Percentiles rank a stretch among this genome's conserved stretches.
Evolutionary conservation across 768 basidiomycete genomes (phyloP).

Genomic region (Lactarius indigo): DNA sequence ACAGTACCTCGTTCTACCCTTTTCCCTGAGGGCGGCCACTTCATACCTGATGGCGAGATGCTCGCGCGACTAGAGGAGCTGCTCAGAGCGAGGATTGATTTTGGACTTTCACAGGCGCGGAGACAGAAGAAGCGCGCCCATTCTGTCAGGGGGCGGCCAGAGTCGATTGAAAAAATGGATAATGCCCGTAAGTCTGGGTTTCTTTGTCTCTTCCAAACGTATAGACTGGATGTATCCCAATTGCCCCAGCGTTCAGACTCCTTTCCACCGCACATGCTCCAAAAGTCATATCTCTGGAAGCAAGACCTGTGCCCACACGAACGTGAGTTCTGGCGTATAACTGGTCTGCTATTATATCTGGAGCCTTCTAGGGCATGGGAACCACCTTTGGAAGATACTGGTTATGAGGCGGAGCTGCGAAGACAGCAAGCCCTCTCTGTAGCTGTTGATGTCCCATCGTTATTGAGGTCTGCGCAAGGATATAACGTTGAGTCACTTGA

Average conservation of each 20-base stretch:
- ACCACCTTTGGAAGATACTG: slow-evolving; percentile 33
- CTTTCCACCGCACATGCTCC: slow-evolving; percentile 11
- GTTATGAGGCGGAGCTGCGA: slow-evolving; percentile 29
- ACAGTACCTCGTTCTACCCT: slow-evolving; percentile 13
- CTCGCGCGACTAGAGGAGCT: slow-evolving; percentile 13
- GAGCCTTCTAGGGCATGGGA: slow-evolving; percentile 27
- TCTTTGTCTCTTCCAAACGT: background rate
- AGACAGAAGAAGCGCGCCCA: slow-evolving; percentile 13
- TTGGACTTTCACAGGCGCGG: slow-evolving; percentile 3
- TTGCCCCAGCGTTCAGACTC: slow-evolving; percentile 21
- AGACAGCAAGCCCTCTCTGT: slow-evolving; percentile 28
- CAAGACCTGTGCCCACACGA: slow-evolving; percentile 16
- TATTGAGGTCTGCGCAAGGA: slow-evolving; percentile 28
- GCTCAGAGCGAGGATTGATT: slow-evolving; percentile 2
- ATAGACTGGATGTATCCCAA: background rate
- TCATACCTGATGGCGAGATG: background rate
- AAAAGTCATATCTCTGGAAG: slow-evolving; percentile 17
- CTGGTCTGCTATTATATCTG: background rate
- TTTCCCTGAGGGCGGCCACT: background rate
- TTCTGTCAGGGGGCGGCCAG: background rate
- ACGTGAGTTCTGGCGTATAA: slow-evolving; percentile 4
- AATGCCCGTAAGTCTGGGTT: background rate
- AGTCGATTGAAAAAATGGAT: background rate
- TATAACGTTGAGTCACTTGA: slow-evolving; percentile 26
- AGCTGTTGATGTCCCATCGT: slow-evolving; percentile 32